Evolutionary conservation across 2,329 filamentous ascomycete genomes (phyloP), one percentile per base, ranked within the genome.

Genomic region (Mycocentrospora acerina): DNA sequence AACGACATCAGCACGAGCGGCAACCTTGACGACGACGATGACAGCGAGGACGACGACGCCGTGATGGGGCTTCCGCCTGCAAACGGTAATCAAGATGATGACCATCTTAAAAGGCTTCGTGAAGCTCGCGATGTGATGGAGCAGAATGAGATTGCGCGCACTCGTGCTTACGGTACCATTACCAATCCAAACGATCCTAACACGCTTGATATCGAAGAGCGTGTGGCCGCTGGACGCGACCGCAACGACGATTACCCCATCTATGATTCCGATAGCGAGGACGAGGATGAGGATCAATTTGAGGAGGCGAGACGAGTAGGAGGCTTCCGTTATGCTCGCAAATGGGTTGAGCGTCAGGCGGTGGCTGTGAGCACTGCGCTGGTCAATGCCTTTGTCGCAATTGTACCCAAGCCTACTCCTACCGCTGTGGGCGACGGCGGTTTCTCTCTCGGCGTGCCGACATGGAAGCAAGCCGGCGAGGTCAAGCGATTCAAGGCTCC

Each of bases 201-300:
- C 42, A 53, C 66, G 5, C 66, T 85, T 8, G 91, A 97, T 61
- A 75, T 90, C 18, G 91, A 97, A 70, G 90, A 90, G 52, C 89
- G 93, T 50, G 85, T 91, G 16, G 79, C 79, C 2, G 81, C 78
- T 14, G 70, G 82, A 37, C 75, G 77, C 1, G 69, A 81, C 7
- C 67, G 72, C 2, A 76, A 83, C 22, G 83, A 89, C 16, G 86
- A 90, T 50, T 94, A 87, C 55, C 86, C 86, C 2, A 73, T 96
- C 11, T 98, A 98, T 67, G 93, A 98, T 60, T 95, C 90, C 0
- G 86, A 90, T 32, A 85, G 90, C 34, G 88, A 94, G 43, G 85
- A 86, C 3, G 82, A 89, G 35, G 85, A 90, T 40, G 80, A 82
- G 32, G 79, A 82, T 35, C n/a, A n/a, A n/a, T 71, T 94, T 4